A percentile compares a stretch with the other conserved stretches of the same genome.
These are phyloP conservation scores for Penicillium arizonense DNA, from an alignment of 495 filamentous ascomycete genomes.

Conservation along the genomic window DNA sequence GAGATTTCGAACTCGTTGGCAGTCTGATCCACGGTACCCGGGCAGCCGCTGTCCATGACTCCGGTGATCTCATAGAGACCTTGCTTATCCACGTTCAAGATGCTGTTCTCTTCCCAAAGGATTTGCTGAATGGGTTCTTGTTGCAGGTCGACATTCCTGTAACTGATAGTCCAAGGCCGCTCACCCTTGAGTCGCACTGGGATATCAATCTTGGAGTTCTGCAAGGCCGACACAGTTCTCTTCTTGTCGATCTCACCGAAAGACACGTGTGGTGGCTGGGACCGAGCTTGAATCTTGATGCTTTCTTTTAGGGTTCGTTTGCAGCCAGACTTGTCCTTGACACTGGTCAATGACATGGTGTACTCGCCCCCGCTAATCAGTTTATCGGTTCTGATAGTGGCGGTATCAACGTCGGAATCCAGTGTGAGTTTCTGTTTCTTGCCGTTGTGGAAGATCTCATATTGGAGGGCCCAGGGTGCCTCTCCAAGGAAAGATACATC, in stretches of 20 bases:
- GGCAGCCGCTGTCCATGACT: slow-evolving; percentile 74
- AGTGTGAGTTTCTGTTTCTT: slow-evolving; percentile 69
- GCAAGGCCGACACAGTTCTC: slow-evolving; percentile 68
- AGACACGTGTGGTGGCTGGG: slow-evolving; percentile 77
- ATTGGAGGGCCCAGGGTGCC: slow-evolving; percentile 83
- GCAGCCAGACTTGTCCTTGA: slow-evolving; percentile 84
- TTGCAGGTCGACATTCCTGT: slow-evolving; percentile 58
- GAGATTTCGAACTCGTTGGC: slow-evolving; percentile 73
- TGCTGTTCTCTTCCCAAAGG: slow-evolving; percentile 65
- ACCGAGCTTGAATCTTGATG: slow-evolving; percentile 77
- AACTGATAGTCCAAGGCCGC: slow-evolving; percentile 75
- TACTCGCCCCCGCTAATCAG: slow-evolving; percentile 84
- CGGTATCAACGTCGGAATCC: slow-evolving; percentile 55
- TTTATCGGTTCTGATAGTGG: slow-evolving; percentile 70
- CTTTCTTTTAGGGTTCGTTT: slow-evolving; percentile 79
- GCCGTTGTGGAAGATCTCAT: slow-evolving; percentile 88
- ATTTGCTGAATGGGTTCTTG: slow-evolving; percentile 45
- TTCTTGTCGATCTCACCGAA: slow-evolving; percentile 83
- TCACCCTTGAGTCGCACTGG: slow-evolving; percentile 82
- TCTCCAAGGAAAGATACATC: slow-evolving; percentile 76
- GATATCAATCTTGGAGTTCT: slow-evolving; percentile 67
- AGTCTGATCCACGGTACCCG: slow-evolving; percentile 69
- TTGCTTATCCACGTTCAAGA: slow-evolving; percentile 58
- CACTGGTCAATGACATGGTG: slow-evolving; percentile 72
- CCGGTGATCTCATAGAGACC: slow-evolving; percentile 78